Percentiles rank a stretch among this genome's conserved stretches.
Conservation (phyloP, 176 grass and related monocot genomes). For the bread wheat (Triticum aestivum) region DNA sequence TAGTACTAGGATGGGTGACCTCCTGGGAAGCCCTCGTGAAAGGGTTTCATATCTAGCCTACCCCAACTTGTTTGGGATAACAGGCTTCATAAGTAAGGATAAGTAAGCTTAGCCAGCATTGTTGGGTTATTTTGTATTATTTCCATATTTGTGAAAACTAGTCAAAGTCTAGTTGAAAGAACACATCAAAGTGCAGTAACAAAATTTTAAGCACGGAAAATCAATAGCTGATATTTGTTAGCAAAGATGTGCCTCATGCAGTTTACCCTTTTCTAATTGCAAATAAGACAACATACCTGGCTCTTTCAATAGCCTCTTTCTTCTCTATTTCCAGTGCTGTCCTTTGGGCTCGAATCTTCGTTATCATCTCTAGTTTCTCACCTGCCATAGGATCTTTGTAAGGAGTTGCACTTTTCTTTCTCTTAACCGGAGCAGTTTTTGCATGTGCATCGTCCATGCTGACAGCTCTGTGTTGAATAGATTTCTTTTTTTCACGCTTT, state of each 20-base stretch:
- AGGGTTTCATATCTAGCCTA: too few species aligned
- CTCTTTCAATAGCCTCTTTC: slow-evolving; percentile 67
- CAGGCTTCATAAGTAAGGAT: too few species aligned
- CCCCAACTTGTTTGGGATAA: too few species aligned
- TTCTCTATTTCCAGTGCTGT: slow-evolving; percentile 59
- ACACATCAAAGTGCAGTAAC: not conserved
- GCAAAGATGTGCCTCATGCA: not conserved
- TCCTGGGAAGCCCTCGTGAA: too few species aligned
- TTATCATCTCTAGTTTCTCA: slow-evolving; percentile 89
- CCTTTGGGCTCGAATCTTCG: slow-evolving; percentile 75
- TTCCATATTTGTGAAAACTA: not conserved
- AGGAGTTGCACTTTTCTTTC: slow-evolving; percentile 57
- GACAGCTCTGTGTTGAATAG: slow-evolving; percentile 28
- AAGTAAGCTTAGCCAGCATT: not conserved
- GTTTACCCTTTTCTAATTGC: not conserved
- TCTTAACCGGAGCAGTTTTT: slow-evolving; percentile 39
- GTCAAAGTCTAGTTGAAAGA: slow-evolving; percentile 17
- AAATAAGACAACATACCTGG: slow-evolving; percentile 66
- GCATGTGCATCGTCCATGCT: slow-evolving; percentile 16
- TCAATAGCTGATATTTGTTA: not conserved
- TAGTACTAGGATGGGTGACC: too few species aligned
- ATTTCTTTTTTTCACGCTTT: slow-evolving; percentile 48
- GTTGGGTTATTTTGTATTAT: not conserved
- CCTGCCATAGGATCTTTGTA: slow-evolving; percentile 88
- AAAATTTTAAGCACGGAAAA: not conserved